A percentile compares a stretch with the other conserved stretches of the same genome.
phyloP scores from a whole-genome alignment of 768 basidiomycete genomes.

The Pleurotus cornucopiae region DNA sequence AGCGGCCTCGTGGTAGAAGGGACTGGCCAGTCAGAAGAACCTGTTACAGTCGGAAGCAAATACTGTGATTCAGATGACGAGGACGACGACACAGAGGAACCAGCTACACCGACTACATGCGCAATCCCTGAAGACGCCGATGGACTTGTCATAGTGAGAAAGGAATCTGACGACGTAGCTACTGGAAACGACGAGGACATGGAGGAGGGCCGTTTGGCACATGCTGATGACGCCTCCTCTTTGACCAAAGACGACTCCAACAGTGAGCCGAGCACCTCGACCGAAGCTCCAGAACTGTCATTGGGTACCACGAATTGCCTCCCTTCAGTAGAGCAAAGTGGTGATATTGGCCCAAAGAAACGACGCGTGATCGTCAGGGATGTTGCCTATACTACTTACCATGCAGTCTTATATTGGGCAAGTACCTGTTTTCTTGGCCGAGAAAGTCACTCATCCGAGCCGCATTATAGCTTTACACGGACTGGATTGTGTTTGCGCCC shows the following conservation, averaged over 20 bases:
- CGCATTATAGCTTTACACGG: conserved; percentile 69
- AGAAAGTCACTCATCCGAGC: background rate
- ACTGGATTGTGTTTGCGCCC: conserved; percentile 79
- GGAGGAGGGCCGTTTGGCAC: background rate
- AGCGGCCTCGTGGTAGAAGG: background rate
- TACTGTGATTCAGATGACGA: conserved; percentile 51
- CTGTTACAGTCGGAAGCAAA: conserved; percentile 31
- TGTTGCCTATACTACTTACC: conserved; percentile 43
- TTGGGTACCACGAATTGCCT: too few species aligned
- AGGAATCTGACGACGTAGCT: background rate
- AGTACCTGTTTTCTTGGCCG: conserved; percentile 17
- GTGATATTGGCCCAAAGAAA: conserved; percentile 12
- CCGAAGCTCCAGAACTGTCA: too few species aligned
- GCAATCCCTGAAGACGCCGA: too few species aligned
- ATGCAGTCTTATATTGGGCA: conserved; percentile 70
- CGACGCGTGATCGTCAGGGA: conserved; percentile 43
- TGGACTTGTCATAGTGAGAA: too few species aligned
- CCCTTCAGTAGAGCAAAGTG: background rate
- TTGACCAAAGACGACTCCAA: too few species aligned
- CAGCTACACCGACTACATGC: background rate
- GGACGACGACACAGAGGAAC: conserved; percentile 15
- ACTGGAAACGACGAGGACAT: conserved; percentile 46
- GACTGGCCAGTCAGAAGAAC: background rate
- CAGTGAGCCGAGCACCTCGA: too few species aligned
- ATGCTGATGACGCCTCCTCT: too few species aligned